Evolutionary conservation across 139 green algal species (phyloP).

Genomic region (Chlamydomonas schloesseri): DNA sequence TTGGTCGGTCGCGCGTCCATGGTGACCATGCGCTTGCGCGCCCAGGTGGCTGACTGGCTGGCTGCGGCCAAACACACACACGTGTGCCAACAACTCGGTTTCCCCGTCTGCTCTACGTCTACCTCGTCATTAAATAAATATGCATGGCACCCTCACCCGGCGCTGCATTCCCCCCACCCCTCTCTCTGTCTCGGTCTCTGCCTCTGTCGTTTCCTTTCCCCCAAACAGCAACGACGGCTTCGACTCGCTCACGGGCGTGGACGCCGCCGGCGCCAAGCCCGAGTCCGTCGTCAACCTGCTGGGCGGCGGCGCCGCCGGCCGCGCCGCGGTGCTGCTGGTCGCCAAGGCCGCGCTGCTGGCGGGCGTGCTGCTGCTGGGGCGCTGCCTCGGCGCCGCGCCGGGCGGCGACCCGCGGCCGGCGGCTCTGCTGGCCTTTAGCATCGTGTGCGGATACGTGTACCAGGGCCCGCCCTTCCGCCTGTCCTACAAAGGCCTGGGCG

Average conservation of each 20-base stretch:
- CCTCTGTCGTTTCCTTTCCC: background rate
- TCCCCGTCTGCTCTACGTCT: no score
- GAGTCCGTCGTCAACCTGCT: slow-evolving; percentile 97
- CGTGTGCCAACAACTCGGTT: no score
- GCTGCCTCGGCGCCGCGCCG: slow-evolving; percentile 49
- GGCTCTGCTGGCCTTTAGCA: slow-evolving; percentile 81
- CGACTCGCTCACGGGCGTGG: slow-evolving; percentile 92
- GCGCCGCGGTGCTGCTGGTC: slow-evolving; percentile 21
- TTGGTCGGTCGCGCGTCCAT: no score
- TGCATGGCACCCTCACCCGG: no score
- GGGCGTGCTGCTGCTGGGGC: slow-evolving; percentile 68
- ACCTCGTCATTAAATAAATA: no score
- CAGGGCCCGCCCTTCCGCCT: slow-evolving; percentile 97
- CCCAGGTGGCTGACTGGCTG: no score
- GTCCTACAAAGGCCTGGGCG: slow-evolving; percentile 96
- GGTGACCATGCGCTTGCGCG: no score
- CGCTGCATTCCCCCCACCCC: no score
- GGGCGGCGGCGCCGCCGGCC: background rate
- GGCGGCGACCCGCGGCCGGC: slow-evolving; percentile 42
- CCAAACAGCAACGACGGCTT: slow-evolving; percentile 94
- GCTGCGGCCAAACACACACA: no score
- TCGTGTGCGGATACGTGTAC: slow-evolving; percentile 96
- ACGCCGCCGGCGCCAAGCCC: slow-evolving; percentile 81
- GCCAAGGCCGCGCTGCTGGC: slow-evolving; percentile 66
- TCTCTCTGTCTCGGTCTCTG: no score